Conservation (phyloP, 306 rosid genomes). For the Cucumis hystrix region DNA sequence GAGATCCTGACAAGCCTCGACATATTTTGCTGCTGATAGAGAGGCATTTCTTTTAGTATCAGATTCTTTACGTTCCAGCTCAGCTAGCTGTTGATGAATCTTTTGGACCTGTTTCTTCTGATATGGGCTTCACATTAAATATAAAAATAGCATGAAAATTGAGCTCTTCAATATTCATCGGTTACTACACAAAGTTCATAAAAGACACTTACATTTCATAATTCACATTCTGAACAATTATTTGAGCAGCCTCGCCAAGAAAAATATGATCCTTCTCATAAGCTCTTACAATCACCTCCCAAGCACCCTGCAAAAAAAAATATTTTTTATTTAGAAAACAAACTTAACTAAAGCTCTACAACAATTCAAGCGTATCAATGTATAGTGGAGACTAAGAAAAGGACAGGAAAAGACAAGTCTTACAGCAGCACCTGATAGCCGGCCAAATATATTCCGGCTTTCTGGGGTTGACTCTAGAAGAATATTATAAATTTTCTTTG, state of each 20-base stretch:
- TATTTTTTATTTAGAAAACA: not conserved
- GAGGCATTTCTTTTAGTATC: slow-evolving; percentile 81
- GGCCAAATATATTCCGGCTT: slow-evolving; percentile 84
- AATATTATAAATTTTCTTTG: slow-evolving; percentile 52
- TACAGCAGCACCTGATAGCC: slow-evolving; percentile 79
- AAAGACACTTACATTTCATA: slow-evolving; percentile 71
- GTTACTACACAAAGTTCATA: not conserved
- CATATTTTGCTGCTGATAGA: slow-evolving; percentile 61
- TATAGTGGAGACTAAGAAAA: not conserved
- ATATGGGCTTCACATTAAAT: slow-evolving; percentile 50
- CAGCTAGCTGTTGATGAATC: slow-evolving; percentile 87
- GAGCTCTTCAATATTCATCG: not conserved
- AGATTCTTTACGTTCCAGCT: slow-evolving; percentile 86
- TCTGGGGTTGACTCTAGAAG: slow-evolving; percentile 64
- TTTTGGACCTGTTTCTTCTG: slow-evolving; percentile 87
- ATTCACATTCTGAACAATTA: slow-evolving; percentile 74
- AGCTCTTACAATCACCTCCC: slow-evolving; percentile 65
- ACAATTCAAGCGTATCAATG: not conserved
- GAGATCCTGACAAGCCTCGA: slow-evolving; percentile 96
- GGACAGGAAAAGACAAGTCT: slow-evolving; percentile 15
- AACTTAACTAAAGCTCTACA: not conserved
- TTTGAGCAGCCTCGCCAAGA: slow-evolving; percentile 92
- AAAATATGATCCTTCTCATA: slow-evolving; percentile 80
- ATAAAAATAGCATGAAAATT: slow-evolving; percentile 3
- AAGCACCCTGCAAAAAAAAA: slow-evolving; percentile 46